Evolutionary conservation across 1,139 yeast genomes (phyloP).

Genomic region (Hemisphaericaspora subhashii): DNA sequence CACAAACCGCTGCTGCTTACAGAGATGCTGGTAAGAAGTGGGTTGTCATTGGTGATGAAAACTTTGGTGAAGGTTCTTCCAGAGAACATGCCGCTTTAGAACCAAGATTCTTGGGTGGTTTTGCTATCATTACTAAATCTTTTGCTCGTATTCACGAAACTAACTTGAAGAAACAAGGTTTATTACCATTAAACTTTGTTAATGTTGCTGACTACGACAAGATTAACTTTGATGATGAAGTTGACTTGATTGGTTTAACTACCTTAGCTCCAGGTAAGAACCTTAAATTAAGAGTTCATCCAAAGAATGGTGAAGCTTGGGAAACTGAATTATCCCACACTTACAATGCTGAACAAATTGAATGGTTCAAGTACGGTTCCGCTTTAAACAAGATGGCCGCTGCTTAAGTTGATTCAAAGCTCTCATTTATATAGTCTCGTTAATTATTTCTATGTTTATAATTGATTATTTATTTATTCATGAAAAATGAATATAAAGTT

Average conservation of each 20-base stretch:
- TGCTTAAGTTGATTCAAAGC: slow-evolving; percentile 7
- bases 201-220: slow-evolving; percentile 90
- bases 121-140: slow-evolving; percentile 94
- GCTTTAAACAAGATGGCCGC: slow-evolving; percentile 98
- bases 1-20: slow-evolving; percentile 94
- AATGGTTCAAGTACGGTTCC: slow-evolving; percentile 99
- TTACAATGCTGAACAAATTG: slow-evolving; percentile 93
- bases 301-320: slow-evolving; percentile 84
- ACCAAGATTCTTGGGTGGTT: slow-evolving; percentile 99
- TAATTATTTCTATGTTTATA: slow-evolving; percentile 5
- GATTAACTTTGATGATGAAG: slow-evolving; percentile 86
- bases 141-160: slow-evolving; percentile 88
- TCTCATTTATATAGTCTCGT: neutral
- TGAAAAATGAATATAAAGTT: too few species aligned
- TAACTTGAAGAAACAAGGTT: slow-evolving; percentile 53
- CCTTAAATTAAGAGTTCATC: slow-evolving; percentile 85
- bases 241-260: slow-evolving; percentile 83
- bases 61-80: slow-evolving; percentile 99
- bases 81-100: slow-evolving; percentile 99
- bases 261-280: slow-evolving; percentile 92
- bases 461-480: slow-evolving; percentile 4
- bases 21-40: slow-evolving; percentile 89
- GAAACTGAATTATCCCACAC: slow-evolving; percentile 91
- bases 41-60: slow-evolving; percentile 99
- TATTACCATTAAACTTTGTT: slow-evolving; percentile 90